Percentiles rank a stretch among this genome's conserved stretches.
Conservation (phyloP, 306 rosid genomes). For the Adenanthera pavonina region DNA sequence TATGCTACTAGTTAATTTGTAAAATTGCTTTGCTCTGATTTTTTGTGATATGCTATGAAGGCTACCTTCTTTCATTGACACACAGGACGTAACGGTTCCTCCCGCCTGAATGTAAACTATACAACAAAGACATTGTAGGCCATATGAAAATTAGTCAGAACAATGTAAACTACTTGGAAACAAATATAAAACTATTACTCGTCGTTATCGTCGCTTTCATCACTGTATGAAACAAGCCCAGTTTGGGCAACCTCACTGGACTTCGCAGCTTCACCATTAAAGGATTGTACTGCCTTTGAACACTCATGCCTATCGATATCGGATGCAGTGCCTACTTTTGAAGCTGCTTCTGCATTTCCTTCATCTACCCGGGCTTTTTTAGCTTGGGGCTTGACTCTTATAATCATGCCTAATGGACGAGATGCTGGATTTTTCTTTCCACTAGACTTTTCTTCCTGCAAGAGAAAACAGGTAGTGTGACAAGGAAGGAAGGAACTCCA, state of each 20-base stretch:
- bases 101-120: conserved; percentile 18
- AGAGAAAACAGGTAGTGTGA: conserved; percentile 24
- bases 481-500: neutral
- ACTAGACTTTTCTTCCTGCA: conserved; percentile 68
- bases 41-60: neutral
- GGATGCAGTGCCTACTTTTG: conserved; percentile 29
- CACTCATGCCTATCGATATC: conserved; percentile 39
- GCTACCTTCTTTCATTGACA: no score
- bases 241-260: conserved; percentile 44
- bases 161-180: conserved; percentile 11
- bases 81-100: no score
- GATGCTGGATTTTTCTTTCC: conserved; percentile 62
- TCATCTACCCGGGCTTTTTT: conserved; percentile 73
- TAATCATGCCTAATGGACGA: conserved; percentile 60
- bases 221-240: conserved; percentile 86
- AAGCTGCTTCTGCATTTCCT: conserved; percentile 45
- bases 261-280: conserved; percentile 44
- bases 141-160: neutral
- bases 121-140: neutral
- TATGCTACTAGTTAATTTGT: no score
- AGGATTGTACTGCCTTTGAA: conserved; percentile 39
- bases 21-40: neutral
- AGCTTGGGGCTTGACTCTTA: conserved; percentile 79
- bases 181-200: conserved; percentile 44
- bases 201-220: conserved; percentile 82